Evolutionary conservation across 768 basidiomycete genomes (phyloP), one percentile per base, ranked within the genome.

Genomic region (Kondoa malvinella): DNA sequence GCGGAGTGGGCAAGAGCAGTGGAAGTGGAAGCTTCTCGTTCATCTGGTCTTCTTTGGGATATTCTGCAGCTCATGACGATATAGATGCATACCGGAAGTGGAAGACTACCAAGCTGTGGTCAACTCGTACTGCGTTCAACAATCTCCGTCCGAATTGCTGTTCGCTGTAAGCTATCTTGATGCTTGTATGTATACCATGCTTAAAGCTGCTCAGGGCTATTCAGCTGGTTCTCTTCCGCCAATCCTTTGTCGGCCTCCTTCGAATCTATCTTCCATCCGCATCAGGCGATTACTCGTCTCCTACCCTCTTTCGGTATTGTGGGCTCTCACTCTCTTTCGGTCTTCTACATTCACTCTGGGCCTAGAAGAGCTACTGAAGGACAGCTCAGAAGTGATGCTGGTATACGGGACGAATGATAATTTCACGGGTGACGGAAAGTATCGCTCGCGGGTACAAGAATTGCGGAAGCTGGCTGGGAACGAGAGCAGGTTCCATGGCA

Each of bases 261-360:
- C 66, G 0, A 31, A 8, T 0, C n/a, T 62, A 12, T 21, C 3
- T 1, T 0, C n/a, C 0, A 29, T 70, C 32, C 1, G 14, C 8
- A 69, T 70, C 17, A 34, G 65, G 2, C 68, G 71, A 64, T 65
- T 74, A 65, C 66, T 74, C 33, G 4, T 74, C 56, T 71, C 69
- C 26, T 74, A 73, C 56, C 74, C 74, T 0, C 69, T 74, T 57
- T 71, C 70, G 14, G 74, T 72, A 65, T 56, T 72, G 1, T 74
- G 70, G 68, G 74, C 74, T 2, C 68, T 74, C 26, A 69, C 69
- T 15, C 15, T 34, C 16, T 69, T 73, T 34, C 63, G 40, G 16
- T 40, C 73, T 1, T 16, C 32, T 0, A 14, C 58, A 0, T 71
- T 71, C 33, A 34, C 66, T 0, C 0, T 17, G 0, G 67, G 64